Conservation (phyloP, 768 basidiomycete genomes). For the Clitopilus passeckerianus region DNA sequence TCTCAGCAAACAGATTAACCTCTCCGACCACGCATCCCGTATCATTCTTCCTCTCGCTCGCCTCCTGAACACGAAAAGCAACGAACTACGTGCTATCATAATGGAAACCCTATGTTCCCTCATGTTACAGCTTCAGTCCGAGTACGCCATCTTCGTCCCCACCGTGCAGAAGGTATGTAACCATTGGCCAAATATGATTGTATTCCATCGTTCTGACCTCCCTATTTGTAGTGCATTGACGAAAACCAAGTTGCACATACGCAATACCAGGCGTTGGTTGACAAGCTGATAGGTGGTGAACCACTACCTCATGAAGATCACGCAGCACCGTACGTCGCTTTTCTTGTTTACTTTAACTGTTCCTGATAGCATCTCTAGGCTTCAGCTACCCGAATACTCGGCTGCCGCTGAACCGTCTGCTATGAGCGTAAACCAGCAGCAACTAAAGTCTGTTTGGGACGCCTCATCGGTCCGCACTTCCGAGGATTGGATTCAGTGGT, state of each 20-base stretch:
- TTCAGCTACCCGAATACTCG: slow-evolving; percentile 53
- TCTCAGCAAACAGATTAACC: slow-evolving; percentile 85
- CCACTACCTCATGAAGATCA: slow-evolving; percentile 78
- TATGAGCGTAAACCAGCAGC: slow-evolving; percentile 90
- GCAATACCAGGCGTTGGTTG: slow-evolving; percentile 79
- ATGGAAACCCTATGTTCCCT: slow-evolving; percentile 90
- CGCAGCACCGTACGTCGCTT: slow-evolving; percentile 43
- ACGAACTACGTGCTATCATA: slow-evolving; percentile 78
- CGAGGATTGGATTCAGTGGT: slow-evolving; percentile 93
- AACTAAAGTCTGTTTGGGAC: slow-evolving; percentile 94
- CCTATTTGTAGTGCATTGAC: slow-evolving; percentile 51
- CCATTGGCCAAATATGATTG: not conserved
- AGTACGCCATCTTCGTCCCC: slow-evolving; percentile 94
- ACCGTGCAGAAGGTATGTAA: slow-evolving; percentile 83
- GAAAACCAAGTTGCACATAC: slow-evolving; percentile 71
- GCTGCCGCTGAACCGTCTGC: slow-evolving; percentile 79
- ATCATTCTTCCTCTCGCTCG: slow-evolving; percentile 92
- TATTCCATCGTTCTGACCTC: not conserved
- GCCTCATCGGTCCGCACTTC: slow-evolving; percentile 63
- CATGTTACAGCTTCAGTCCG: slow-evolving; percentile 86
- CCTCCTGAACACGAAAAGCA: slow-evolving; percentile 64
- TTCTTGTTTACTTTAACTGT: not conserved
- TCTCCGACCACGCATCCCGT: slow-evolving; percentile 91
- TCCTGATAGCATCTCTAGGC: not conserved
- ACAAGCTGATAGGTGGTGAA: slow-evolving; percentile 85